Evolutionary conservation across 129 eudicot genomes (phyloP), one percentile per base, ranked within the genome.

Genomic region (Lactuca saligna): DNA sequence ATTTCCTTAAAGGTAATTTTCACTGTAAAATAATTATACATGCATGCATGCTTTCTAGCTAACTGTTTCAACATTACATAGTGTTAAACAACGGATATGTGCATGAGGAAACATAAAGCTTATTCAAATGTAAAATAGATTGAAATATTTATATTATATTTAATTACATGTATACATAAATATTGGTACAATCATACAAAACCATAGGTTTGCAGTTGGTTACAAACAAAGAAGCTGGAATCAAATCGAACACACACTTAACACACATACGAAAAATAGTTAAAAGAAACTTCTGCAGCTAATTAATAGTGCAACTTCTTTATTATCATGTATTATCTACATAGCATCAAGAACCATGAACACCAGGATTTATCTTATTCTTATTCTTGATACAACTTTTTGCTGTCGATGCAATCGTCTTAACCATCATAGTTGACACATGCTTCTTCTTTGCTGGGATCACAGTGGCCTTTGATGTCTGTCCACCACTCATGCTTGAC

Each of bases 381-480:
- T 75, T 64, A 38, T 69, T 55, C 39, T 55, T 69, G 64, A 25
- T 17, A 16, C 29, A 25, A 25, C 15, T 57, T 42, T 44, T 17
- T 11, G 42, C 10, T 0, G 51, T 32, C 8, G 50, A 38, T 6
- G 37, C 5, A 5, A 46, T 14, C 14, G 33, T 34, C 73, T 74
- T 58, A 2, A 32, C 73, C 42, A 65, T 65, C 70, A 48, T 25
- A 25, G 70, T 65, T 4, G 70, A 65, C 12, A 65, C 57, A 44
- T 25, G 70, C 57, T 65, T 65, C 53, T 17, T 46, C 10, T 46
- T 39, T 44, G 57, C 57, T 8, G 65, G 65, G 17, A 61, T 61
- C 49, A 61, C 65, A 35, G 49, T 61, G 4, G 65, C 65, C 31
- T 8, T 42, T 42, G 68, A n/a, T 7, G 60, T 31, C 3, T 20